Percentiles rank a stretch among this genome's conserved stretches.
These are phyloP conservation scores for Pseudogymnoascus sp. DNA, from an alignment of 2,329 filamentous ascomycete genomes.

Conservation along the genomic window DNA sequence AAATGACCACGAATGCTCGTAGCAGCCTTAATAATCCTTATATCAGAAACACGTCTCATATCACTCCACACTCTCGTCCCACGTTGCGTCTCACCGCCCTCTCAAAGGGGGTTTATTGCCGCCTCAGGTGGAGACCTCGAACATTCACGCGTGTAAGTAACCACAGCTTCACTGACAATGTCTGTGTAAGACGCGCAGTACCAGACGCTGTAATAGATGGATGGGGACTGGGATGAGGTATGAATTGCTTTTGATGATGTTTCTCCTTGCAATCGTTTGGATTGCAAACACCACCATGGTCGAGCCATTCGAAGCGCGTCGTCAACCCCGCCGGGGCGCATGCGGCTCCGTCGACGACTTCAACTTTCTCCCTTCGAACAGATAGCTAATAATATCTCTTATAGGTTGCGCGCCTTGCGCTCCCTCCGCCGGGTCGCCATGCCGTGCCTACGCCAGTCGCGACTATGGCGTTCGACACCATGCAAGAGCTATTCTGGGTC, in stretches of 20 bases:
- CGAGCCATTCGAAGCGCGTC: constrained; percentile 15
- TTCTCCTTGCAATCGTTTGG: not conserved
- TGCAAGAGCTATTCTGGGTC: constrained; percentile 85
- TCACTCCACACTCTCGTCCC: not conserved
- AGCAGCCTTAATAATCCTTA: not conserved
- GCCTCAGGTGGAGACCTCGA: constrained; percentile 3
- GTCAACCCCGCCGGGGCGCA: constrained; percentile 17
- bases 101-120: not conserved
- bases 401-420: constrained; percentile 72
- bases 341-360: constrained; percentile 17
- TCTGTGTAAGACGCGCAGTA: constrained; percentile 10
- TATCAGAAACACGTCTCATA: not conserved
- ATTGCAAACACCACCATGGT: constrained; percentile 11
- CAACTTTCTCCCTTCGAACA: not conserved
- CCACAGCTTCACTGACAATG: constrained; percentile 8
- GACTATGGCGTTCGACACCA: constrained; percentile 80
- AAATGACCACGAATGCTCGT: not conserved
- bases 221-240: constrained; percentile 63
- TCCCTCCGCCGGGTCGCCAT: constrained; percentile 69
- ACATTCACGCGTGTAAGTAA: constrained; percentile 9
- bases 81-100: not conserved
- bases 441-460: constrained; percentile 64
- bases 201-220: constrained; percentile 37
- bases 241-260: constrained; percentile 25
- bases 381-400: constrained; percentile 23